These are phyloP conservation scores for Hypoxylon intermedium DNA, from an alignment of 495 filamentous ascomycete genomes.

Conservation along the genomic window DNA sequence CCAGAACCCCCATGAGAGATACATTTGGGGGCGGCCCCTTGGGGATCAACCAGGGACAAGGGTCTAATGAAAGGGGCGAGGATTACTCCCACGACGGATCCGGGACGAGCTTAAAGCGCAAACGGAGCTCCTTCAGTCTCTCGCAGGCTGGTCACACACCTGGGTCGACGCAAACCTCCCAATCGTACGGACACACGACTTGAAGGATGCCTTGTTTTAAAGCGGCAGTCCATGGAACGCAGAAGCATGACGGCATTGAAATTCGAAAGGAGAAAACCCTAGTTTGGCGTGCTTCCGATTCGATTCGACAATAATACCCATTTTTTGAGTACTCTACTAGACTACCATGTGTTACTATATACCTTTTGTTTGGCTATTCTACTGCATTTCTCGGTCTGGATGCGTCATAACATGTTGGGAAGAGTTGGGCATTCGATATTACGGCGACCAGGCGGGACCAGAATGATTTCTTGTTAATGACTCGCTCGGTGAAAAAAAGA, in stretches of 20 bases:
- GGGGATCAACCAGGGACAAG: constrained; percentile 46
- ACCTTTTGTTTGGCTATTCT: constrained; percentile 10
- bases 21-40: constrained; percentile 50
- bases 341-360: constrained; percentile 41
- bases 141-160: constrained; percentile 38
- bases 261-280: constrained; percentile 30
- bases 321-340: constrained; percentile 25
- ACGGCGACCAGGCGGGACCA: constrained; percentile 19
- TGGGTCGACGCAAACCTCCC: constrained; percentile 35
- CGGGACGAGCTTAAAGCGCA: constrained; percentile 54
- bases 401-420: constrained; percentile 21
- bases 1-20: constrained; percentile 55
- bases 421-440: constrained; percentile 28
- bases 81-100: constrained; percentile 50
- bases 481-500: constrained; percentile 26
- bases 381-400: constrained; percentile 33
- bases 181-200: constrained; percentile 41
- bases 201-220: constrained; percentile 12
- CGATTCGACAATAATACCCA: constrained; percentile 38
- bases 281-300: constrained; percentile 25
- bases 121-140: constrained; percentile 54
- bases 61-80: constrained; percentile 45
- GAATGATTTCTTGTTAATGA: constrained; percentile 36
- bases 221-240: not conserved
- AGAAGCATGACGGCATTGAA: constrained; percentile 17